Evolutionary conservation across 1,284 basidiomycete species (phyloP), one percentile per base, ranked within the genome.

Genomic region (Ustilago xerochloae): DNA sequence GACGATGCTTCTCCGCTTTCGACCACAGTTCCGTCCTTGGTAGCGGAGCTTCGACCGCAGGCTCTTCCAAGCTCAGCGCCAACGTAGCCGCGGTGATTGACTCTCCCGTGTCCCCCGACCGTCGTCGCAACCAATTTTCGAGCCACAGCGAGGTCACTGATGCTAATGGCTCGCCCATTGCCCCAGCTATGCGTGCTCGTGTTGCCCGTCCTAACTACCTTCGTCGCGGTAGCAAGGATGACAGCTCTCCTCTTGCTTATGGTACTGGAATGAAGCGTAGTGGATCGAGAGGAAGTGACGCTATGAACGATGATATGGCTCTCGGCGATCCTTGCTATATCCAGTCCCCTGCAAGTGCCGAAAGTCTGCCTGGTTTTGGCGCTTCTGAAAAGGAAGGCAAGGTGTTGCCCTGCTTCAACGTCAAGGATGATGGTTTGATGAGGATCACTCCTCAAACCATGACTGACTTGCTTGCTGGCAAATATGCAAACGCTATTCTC

Each of bases 401-500:
- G 87, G 89, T 96, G 64, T 85, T 99, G 57, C 95, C 96, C 18
- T 99, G 96, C 85, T 92, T 94, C 83, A 90, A 91, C 55, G 94
- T 97, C 58, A 91, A 91, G 58, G 93, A 97, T 77, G 96, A 99
- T 80, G 95, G 96, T 1, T 85, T 99, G 51, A 96, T 98, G 90
- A 89, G 96, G 69, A 93, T 99, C 72, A 90, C 88, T 28, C 86
- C 89, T 18, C 85, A 89, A 66, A 98, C 94, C 32, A 53, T 84
- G 45, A 66, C 75, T 15, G 69, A 77, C 6, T 50, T 84, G n/a
- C 68, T 83, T 4, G 63, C 63, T 4, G 81, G 82, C 47, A 66
- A 73, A 24, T 84, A 70, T 59, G 68, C 75, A 56, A 73, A 81
- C 22, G 69, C 62, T 24, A 77, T 84, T 49, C 49, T 63, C 18